Evolutionary conservation across 129 eudicot genomes (phyloP).

Genomic region (Saussurea involucrata): DNA sequence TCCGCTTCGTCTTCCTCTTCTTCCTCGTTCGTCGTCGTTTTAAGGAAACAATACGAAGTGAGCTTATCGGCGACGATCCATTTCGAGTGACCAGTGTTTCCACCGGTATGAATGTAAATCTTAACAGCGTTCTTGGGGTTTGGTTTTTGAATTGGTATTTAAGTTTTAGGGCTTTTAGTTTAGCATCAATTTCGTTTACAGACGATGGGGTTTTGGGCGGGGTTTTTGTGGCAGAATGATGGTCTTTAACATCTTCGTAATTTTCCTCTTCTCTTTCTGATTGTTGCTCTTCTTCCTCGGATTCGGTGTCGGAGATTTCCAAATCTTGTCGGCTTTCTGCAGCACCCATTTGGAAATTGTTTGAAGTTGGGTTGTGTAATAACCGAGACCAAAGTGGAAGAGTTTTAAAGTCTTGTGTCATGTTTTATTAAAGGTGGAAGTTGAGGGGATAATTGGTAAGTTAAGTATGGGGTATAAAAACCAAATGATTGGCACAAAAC

Average conservation of each 20-base stretch:
- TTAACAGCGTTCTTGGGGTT: slow-evolving; percentile 39
- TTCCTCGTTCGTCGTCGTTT: slow-evolving; percentile 19
- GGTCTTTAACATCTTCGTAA: slow-evolving; percentile 33
- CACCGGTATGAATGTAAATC: slow-evolving; percentile 61
- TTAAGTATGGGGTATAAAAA: too few relatives aligned
- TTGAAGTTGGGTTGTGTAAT: background rate
- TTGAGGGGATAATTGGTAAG: too few relatives aligned
- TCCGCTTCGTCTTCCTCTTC: slow-evolving; percentile 42
- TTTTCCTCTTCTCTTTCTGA: slow-evolving; percentile 25
- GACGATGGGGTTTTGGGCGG: too few relatives aligned
- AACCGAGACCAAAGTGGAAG: too few relatives aligned
- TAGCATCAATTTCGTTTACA: slow-evolving; percentile 70
- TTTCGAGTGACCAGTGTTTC: slow-evolving; percentile 47
- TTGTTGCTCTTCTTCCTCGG: slow-evolving; percentile 29
- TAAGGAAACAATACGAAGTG: slow-evolving; percentile 44
- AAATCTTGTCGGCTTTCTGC: slow-evolving; percentile 66
- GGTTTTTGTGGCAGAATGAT: slow-evolving; percentile 35
- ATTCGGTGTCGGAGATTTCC: slow-evolving; percentile 63
- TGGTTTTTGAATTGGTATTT: slow-evolving; percentile 43
- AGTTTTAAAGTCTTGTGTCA: too few relatives aligned
- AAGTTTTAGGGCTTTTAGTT: slow-evolving; percentile 64
- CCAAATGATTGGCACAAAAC: too few relatives aligned
- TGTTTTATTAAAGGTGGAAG: too few relatives aligned
- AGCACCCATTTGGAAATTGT: slow-evolving; percentile 46
- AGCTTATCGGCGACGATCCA: slow-evolving; percentile 57